A percentile compares a stretch with the other conserved stretches of the same genome.
phyloP scores from a whole-genome alignment of 352 stramenopile species.

The Pythium scleroteichum region DNA sequence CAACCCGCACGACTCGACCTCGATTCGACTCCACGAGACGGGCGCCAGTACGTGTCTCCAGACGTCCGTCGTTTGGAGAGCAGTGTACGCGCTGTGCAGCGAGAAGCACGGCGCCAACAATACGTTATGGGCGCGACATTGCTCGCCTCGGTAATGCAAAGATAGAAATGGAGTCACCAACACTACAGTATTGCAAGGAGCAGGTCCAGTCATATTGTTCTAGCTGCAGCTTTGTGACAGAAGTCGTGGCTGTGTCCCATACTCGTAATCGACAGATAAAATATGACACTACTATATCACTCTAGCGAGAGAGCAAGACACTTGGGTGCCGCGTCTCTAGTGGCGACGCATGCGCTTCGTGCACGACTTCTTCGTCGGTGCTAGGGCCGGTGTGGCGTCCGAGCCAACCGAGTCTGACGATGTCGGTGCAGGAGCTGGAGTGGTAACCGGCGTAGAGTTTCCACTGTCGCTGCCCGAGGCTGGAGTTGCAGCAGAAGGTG shows the following conservation, averaged over 20 bases:
- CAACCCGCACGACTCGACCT: not conserved
- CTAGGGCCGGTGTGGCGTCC: slow-evolving; percentile 4
- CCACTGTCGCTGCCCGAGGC: not conserved
- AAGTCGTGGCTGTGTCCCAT: too few species aligned
- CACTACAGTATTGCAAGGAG: too few species aligned
- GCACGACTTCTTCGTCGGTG: slow-evolving; percentile 19
- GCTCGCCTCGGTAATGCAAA: not conserved
- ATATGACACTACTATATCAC: not conserved
- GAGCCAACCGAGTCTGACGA: slow-evolving; percentile 1
- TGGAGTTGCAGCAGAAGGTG: slow-evolving; percentile 4
- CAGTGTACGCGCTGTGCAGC: not conserved
- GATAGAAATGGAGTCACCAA: not conserved
- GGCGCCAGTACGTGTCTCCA: not conserved
- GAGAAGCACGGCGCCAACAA: slow-evolving; percentile 4
- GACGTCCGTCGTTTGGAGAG: not conserved
- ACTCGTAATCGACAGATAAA: not conserved
- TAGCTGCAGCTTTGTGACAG: too few species aligned
- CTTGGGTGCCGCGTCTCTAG: not conserved
- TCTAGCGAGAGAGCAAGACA: not conserved
- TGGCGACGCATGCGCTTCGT: slow-evolving; percentile 21
- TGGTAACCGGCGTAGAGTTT: not conserved
- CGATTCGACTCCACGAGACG: not conserved
- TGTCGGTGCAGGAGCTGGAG: not conserved
- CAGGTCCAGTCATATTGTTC: too few species aligned
- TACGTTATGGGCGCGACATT: not conserved